Evolutionary conservation across 352 stramenopile genomes (phyloP), one percentile per base, ranked within the genome.

Genomic region (Globisporangium sylvaticum): DNA sequence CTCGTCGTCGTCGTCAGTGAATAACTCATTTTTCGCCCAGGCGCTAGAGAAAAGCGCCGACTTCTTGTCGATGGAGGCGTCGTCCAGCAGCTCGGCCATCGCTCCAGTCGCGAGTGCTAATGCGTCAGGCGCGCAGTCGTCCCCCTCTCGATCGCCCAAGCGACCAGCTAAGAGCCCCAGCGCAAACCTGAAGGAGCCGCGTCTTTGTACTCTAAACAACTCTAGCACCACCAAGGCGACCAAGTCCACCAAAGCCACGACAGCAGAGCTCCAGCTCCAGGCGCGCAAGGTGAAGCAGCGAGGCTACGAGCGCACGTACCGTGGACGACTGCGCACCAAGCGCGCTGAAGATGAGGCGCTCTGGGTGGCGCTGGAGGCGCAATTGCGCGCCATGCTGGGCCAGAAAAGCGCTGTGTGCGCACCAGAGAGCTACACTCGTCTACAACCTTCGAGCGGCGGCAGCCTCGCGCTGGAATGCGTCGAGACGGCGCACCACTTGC

Each of bases 241-340:
- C 56, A 42, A 42, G 34, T 4, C 14, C 10, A 31, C 20, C 29
- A 46, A 27, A 3, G 1, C 25, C 24, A 29, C 14, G 4, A 3
- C 52, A 22, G 14, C 15, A 29, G 52, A 58, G 15, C 14, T 32
- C 25, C 32, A 18, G 20, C 18, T 34, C 4, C 32, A 53, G 22
- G 34, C 39, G 34, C 59, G 59, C 20, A 65, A 65, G 25, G 22
- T 57, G 44, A 65, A 67, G 25, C 64, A 69, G 24, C 64, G 64
- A 9, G 55, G 64, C 55, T 69, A 69, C 55, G 64, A 69, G 20
- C 54, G 64, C 54, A 53, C 31, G 9, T 69, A 69, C 46, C 64
- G 64, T 3, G 64, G 46, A 15, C 54, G 64, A 5, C 10, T 69
- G 34, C 50, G 57, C 31, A 32, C 9, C 27, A 58, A 59, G 57